phyloP scores from a whole-genome alignment of 2,329 filamentous ascomycete genomes.

The Monilinia vaccinii-corymbosi region DNA sequence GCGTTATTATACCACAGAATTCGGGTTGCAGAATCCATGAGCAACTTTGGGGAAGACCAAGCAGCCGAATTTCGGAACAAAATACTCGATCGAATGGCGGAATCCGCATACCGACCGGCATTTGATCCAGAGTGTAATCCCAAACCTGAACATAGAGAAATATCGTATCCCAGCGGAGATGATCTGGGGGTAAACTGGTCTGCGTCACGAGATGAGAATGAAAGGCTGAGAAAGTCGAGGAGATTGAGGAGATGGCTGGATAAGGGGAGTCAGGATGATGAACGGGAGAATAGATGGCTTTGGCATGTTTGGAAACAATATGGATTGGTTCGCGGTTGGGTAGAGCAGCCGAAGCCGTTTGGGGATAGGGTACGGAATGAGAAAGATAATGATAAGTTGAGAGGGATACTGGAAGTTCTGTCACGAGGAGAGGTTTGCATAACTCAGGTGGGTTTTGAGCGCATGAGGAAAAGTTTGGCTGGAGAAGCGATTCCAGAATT shows the following conservation, averaged over 20 bases:
- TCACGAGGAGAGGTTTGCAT: not conserved
- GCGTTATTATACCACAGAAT: not conserved
- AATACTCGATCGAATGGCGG: not conserved
- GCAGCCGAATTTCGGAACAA: too few relatives aligned
- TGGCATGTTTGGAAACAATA: not conserved
- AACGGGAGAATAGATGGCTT: not conserved
- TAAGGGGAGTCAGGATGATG: not conserved
- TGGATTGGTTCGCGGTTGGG: not conserved
- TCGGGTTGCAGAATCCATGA: not conserved
- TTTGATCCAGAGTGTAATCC: not conserved
- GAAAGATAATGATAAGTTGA: not conserved
- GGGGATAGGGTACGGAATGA: not conserved
- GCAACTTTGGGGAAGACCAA: not conserved
- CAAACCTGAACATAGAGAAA: not conserved
- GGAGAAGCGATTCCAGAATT: not conserved
- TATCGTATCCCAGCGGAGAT: not conserved
- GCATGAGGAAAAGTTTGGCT: not conserved
- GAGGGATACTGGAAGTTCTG: not conserved
- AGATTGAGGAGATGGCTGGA: not conserved
- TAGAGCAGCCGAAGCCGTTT: not conserved
- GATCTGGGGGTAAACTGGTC: not conserved
- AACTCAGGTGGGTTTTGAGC: too few relatives aligned
- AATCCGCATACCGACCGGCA: accelerated
- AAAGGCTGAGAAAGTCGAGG: not conserved
- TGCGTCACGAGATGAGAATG: not conserved